Conservation (phyloP, 2,329 filamentous ascomycete species). For the Cladosporium sp. region DNA sequence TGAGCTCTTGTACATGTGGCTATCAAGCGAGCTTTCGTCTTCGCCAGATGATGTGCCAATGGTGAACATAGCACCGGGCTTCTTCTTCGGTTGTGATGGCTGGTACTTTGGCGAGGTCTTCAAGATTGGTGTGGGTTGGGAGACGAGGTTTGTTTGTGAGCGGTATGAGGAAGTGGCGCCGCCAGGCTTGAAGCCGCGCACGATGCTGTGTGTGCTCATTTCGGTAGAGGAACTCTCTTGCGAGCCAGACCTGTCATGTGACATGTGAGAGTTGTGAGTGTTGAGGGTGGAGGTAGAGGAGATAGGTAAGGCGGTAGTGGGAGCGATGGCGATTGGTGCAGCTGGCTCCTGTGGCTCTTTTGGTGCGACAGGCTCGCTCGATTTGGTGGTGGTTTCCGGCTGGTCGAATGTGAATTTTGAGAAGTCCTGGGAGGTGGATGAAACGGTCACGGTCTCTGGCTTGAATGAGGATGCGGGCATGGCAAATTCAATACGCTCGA, state of each 20-base stretch:
- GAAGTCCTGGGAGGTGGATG: conserved; percentile 36
- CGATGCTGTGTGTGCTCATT: conserved; percentile 66
- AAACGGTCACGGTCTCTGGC: conserved; percentile 22
- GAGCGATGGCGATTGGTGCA: conserved; percentile 5
- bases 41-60: conserved; percentile 79
- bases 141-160: conserved; percentile 57
- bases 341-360: background rate
- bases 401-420: conserved; percentile 33
- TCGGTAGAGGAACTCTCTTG: conserved; percentile 66
- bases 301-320: conserved; percentile 4
- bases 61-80: conserved; percentile 70
- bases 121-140: conserved; percentile 60
- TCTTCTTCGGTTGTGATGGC: conserved; percentile 52
- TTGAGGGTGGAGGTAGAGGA: conserved; percentile 57
- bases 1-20: conserved; percentile 58
- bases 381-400: conserved; percentile 31
- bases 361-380: conserved; percentile 38
- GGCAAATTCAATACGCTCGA: conserved; percentile 56
- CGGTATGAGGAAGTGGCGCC: conserved; percentile 69
- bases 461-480: conserved; percentile 25
- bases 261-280: conserved; percentile 37
- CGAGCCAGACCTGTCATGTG: conserved; percentile 31
- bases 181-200: conserved; percentile 82
- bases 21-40: conserved; percentile 75
- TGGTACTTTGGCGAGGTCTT: conserved; percentile 48